These are phyloP conservation scores for Quercus parvula DNA, from an alignment of 306 rosid species.

Conservation along the genomic window DNA sequence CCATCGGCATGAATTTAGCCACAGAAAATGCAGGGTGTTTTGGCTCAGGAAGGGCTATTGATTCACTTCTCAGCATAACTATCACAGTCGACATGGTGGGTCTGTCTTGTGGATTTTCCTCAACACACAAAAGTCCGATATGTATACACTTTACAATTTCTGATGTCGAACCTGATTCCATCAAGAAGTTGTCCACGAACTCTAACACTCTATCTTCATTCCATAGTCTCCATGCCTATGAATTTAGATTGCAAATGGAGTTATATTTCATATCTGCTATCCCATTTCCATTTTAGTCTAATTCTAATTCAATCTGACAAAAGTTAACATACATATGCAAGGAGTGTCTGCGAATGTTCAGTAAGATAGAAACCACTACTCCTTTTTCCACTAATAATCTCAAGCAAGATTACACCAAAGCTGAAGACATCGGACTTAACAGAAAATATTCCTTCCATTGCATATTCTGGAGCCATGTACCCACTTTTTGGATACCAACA, in stretches of 20 bases:
- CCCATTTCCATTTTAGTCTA: too few species aligned
- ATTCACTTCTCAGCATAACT: constrained; percentile 36
- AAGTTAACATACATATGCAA: constrained; percentile 25
- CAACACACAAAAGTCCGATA: constrained; percentile 58
- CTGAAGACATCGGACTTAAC: constrained; percentile 46
- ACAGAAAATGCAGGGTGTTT: constrained; percentile 47
- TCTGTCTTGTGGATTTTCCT: constrained; percentile 48
- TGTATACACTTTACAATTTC: constrained; percentile 43
- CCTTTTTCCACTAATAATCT: constrained; percentile 39
- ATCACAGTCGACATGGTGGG: constrained; percentile 53
- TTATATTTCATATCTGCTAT: background rate
- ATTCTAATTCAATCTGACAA: background rate
- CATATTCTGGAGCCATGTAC: constrained; percentile 59
- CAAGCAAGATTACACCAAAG: constrained; percentile 43
- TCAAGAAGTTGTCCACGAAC: constrained; percentile 38
- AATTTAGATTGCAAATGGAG: background rate
- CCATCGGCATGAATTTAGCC: constrained; percentile 7
- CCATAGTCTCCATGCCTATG: constrained; percentile 60
- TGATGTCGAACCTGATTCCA: background rate
- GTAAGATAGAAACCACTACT: constrained; percentile 27
- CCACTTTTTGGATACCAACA: constrained; percentile 27
- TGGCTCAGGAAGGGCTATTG: constrained; percentile 39
- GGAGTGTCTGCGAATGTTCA: constrained; percentile 32
- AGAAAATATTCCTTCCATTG: constrained; percentile 45
- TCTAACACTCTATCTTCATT: constrained; percentile 36